phyloP scores from a whole-genome alignment of 768 basidiomycete genomes.

The Trametes maxima region DNA sequence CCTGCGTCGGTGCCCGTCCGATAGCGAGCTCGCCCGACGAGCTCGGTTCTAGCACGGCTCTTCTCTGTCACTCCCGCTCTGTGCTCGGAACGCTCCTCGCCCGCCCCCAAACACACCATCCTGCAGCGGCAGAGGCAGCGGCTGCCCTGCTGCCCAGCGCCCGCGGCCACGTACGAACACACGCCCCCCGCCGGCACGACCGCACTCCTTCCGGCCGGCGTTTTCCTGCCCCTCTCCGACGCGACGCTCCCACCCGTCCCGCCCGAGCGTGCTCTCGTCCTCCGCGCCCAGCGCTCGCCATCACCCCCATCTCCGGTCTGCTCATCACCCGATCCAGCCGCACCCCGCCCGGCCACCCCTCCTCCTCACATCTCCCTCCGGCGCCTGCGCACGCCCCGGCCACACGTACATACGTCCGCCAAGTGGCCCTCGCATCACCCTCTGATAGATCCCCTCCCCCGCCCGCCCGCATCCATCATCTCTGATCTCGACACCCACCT shows the following conservation, averaged over 20 bases:
- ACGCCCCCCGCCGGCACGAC: not conserved
- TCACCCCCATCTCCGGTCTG: constrained; percentile 7
- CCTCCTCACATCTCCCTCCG: not conserved
- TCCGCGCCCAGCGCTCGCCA: constrained; percentile 3
- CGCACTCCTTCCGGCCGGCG: no score
- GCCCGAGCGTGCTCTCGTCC: not conserved
- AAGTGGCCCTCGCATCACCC: constrained; percentile 9
- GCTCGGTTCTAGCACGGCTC: constrained; percentile 22
- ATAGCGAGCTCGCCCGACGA: constrained; percentile 8
- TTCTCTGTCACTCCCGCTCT: constrained; percentile 13
- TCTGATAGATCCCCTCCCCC: constrained; percentile 14
- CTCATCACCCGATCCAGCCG: constrained; percentile 15
- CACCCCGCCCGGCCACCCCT: not conserved
- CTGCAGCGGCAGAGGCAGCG: no score
- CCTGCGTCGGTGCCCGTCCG: constrained; percentile 7
- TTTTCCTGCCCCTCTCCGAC: not conserved
- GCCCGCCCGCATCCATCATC: constrained; percentile 9
- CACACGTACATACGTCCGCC: constrained; percentile 13
- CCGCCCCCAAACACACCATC: not conserved
- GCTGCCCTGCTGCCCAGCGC: no score
- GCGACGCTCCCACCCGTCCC: not conserved
- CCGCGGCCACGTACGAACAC: not conserved
- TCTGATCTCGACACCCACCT: not conserved
- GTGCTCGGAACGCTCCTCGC: constrained; percentile 5
- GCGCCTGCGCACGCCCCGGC: not conserved